These are phyloP conservation scores for Remersonia thermophila DNA, from an alignment of 2,329 filamentous ascomycete genomes.

Conservation along the genomic window DNA sequence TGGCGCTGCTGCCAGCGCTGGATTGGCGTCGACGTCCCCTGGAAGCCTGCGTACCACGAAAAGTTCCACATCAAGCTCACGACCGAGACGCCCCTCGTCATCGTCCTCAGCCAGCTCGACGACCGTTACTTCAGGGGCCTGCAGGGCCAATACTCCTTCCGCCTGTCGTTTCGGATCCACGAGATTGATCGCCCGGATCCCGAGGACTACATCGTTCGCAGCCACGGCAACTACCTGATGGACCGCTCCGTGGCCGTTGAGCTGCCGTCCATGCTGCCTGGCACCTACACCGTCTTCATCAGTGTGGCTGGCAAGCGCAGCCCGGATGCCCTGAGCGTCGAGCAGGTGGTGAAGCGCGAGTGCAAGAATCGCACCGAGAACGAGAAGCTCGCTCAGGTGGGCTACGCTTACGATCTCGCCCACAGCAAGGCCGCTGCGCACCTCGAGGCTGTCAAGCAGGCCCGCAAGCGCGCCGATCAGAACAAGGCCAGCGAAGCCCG, in stretches of 20 bases:
- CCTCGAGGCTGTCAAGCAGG: conserved; percentile 30
- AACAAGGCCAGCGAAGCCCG: conserved; percentile 34
- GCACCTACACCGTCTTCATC: conserved; percentile 63
- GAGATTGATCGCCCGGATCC: conserved; percentile 27
- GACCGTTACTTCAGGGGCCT: conserved; percentile 45
- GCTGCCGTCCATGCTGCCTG: conserved; percentile 55
- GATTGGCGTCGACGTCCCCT: conserved; percentile 36
- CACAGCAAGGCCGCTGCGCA: conserved; percentile 43
- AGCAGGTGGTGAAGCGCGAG: conserved; percentile 54
- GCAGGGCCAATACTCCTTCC: conserved; percentile 43
- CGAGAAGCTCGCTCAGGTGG: conserved; percentile 63
- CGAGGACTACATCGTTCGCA: conserved; percentile 44
- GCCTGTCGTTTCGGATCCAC: conserved; percentile 42
- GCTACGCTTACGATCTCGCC: conserved; percentile 57
- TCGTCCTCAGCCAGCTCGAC: conserved; percentile 46
- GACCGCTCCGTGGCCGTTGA: conserved; percentile 66
- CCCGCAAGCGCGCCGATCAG: conserved; percentile 36
- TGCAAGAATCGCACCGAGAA: conserved; percentile 55
- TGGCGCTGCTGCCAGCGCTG: conserved; percentile 39
- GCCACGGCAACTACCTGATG: conserved; percentile 45
- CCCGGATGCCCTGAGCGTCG: conserved; percentile 37
- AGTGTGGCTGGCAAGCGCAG: conserved; percentile 58
- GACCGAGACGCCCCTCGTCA: conserved; percentile 36
- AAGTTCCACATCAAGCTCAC: conserved; percentile 41
- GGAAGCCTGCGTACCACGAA: conserved; percentile 43